Base-by-base conservation (phyloP, 2,329 filamentous ascomycete genomes). In the Ceratocystis cacaofunesta region DNA sequence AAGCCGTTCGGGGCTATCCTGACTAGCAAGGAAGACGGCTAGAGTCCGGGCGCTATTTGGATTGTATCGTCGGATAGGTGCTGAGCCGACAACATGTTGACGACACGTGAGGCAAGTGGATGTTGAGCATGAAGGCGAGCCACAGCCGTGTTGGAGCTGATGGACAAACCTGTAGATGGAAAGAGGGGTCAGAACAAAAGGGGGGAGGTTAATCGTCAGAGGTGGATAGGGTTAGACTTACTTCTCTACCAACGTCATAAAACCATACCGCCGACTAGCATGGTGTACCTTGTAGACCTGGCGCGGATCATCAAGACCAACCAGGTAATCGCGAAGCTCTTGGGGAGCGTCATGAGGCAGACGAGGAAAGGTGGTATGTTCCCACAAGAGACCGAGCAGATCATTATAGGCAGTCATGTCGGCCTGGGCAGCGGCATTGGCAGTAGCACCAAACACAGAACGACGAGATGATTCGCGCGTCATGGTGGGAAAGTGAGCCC, bases 81-180 rank as follows among this genome's bases (percentile, higher is more conserved):
- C 82, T 69, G 84, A 83, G 43, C 81, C 83, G 30, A 84, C 81
- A 50, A 86, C 76, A 69, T 88, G 82, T 74, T 82, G 87, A 65
- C 88, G 85, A 73, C 84, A 90, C 68, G 86, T 90, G 71, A 92
- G 87, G 76, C 91, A 96, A 15, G 89, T 92, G 15, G 89, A 76
- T 1, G 85, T 92, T 44, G 78, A 79, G 75, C 91, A 96, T 63
- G 80, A 78, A 64, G 80, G 77, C 69, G 82, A 83, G 68, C 83
- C 84, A 73, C 91, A 96, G 69, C 91, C 91, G 69, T 88, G 82
- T 66, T 90, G 84, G n/a, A 96, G 82, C 75, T 96, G 91, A 43
- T 83, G 78, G 62, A 92, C 85, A 72, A 89, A 95, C 71, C 89
- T 92, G 30, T 32, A 52, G 10, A 10, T 22, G 36, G 12, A 69